Evolutionary conservation across 2,329 filamentous ascomycete species (phyloP).

Genomic region (Alternaria tenuissima): DNA sequence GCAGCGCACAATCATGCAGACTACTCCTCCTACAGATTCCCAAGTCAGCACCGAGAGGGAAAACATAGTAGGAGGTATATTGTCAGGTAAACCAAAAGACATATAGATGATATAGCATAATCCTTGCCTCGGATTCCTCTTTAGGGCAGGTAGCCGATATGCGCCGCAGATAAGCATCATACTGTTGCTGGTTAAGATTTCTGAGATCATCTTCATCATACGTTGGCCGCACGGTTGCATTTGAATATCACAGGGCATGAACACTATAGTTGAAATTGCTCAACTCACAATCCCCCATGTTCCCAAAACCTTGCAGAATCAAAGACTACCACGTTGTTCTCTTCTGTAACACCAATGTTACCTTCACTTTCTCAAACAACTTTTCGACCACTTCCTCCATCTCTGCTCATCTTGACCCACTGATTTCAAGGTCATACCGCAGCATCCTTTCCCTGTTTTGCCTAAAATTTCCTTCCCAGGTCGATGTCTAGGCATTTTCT

Average conservation of each 20-base stretch:
- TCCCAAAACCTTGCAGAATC: neutral
- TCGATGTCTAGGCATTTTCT: neutral
- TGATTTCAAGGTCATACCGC: neutral
- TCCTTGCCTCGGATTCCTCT: neutral
- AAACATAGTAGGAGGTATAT: too few relatives aligned
- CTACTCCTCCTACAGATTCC: neutral
- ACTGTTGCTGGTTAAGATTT: neutral
- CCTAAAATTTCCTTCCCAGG: accelerated
- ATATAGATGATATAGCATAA: neutral
- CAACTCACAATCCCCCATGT: neutral
- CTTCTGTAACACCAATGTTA: neutral
- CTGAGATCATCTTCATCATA: neutral
- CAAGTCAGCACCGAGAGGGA: neutral
- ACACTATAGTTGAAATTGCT: too few relatives aligned
- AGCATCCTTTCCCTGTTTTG: neutral
- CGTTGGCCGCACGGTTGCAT: too few relatives aligned
- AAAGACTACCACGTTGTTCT: neutral
- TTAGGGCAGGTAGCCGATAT: neutral
- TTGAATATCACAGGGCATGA: too few relatives aligned
- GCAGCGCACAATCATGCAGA: neutral
- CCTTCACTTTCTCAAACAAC: neutral
- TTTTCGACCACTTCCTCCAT: neutral
- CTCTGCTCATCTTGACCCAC: neutral
- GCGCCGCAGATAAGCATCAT: neutral
- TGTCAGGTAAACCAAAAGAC: neutral